Conservation (phyloP, 2,329 filamentous ascomycete genomes). For the Thielaviopsis punctulata region DNA sequence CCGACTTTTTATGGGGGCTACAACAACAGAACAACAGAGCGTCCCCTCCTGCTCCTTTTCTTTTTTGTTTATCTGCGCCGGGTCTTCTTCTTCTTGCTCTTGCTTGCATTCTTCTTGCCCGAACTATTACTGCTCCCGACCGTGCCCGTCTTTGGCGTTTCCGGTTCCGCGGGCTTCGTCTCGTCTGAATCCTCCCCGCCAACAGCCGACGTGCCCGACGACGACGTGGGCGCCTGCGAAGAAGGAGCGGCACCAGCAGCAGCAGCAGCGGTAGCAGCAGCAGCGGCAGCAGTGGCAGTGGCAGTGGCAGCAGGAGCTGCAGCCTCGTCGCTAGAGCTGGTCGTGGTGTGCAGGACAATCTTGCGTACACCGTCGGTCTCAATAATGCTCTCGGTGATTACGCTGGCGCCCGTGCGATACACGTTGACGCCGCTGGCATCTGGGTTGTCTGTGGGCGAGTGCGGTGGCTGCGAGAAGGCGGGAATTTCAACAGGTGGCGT, state of each 20-base stretch:
- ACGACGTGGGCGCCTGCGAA: not conserved
- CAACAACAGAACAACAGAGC: not conserved
- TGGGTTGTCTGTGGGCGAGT: not conserved
- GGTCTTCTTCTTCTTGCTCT: conserved; percentile 12
- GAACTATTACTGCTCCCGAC: conserved; percentile 1
- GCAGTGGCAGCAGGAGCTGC: not conserved
- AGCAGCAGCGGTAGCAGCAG: not conserved
- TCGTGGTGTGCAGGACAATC: conserved; percentile 40
- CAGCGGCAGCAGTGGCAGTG: not conserved
- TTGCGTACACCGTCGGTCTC: conserved; percentile 60
- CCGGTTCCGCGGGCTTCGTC: not conserved
- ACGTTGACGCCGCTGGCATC: conserved; percentile 7
- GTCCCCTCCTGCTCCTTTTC: too few relatives aligned
- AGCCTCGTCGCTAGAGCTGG: conserved; percentile 20
- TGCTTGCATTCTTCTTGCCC: conserved; percentile 10
- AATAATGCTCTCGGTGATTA: conserved; percentile 63
- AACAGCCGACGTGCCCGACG: not conserved
- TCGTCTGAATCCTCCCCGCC: not conserved
- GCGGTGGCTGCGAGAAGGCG: not conserved
- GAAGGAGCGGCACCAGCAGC: not conserved
- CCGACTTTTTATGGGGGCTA: not conserved
- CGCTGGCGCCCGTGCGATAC: conserved; percentile 41
- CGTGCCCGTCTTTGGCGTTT: not conserved
- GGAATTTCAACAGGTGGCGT: not conserved
- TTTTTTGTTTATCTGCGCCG: conserved; percentile 2